Conservation (phyloP, 768 basidiomycete genomes). For the Coprinopsis marcescibilis region DNA sequence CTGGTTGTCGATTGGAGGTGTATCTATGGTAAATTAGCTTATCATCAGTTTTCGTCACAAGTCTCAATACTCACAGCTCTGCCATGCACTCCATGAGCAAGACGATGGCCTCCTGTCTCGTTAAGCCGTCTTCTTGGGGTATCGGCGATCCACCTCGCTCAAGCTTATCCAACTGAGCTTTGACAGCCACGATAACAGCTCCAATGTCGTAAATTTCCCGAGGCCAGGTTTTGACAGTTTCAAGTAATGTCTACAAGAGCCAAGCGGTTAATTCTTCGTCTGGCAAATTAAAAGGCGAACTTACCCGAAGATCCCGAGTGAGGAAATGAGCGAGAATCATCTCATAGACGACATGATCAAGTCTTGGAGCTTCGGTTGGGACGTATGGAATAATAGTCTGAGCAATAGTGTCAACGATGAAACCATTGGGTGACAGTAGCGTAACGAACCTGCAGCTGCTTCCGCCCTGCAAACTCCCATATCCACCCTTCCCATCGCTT, state of each 20-base stretch:
- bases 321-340: slow-evolving; percentile 90
- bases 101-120: slow-evolving; percentile 36
- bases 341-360: slow-evolving; percentile 86
- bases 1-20: slow-evolving; percentile 83
- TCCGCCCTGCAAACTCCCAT: slow-evolving; percentile 79
- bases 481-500: slow-evolving; percentile 97
- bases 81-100: slow-evolving; percentile 92
- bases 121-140: slow-evolving; percentile 37
- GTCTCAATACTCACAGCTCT: slow-evolving; percentile 56
- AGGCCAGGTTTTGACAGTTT: slow-evolving; percentile 86
- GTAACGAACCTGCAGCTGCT: slow-evolving; percentile 63
- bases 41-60: neutral
- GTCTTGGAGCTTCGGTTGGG: slow-evolving; percentile 74
- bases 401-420: neutral
- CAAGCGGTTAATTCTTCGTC: neutral
- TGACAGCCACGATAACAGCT: slow-evolving; percentile 86
- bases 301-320: slow-evolving; percentile 67
- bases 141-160: slow-evolving; percentile 27
- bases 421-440: neutral
- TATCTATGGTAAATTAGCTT: slow-evolving; percentile 38
- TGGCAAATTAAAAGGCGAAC: neutral
- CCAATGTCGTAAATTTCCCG: slow-evolving; percentile 82
- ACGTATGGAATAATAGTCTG: slow-evolving; percentile 87
- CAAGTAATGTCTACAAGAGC: slow-evolving; percentile 56
- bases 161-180: slow-evolving; percentile 66